Base-by-base conservation (phyloP, 116 monocot species). In the Posidonia oceanica region DNA sequence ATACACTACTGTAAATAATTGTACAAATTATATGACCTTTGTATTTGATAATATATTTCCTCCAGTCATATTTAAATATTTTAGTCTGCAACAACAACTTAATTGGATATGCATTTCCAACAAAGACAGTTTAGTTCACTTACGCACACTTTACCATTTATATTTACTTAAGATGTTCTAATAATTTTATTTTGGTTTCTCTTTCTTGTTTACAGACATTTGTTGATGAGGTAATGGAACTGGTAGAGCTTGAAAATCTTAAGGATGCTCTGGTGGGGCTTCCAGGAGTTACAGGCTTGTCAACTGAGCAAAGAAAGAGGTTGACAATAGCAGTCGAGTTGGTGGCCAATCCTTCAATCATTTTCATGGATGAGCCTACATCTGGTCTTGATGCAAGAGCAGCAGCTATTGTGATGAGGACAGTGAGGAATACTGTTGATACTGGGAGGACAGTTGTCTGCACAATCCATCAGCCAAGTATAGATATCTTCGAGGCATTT, bases 331-430 rank as follows among this genome's bases (percentile, higher is more conserved):
- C 81, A 14, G 84, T 80, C 29, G 84, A 87, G 63, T 81, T 87
- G 44, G 83, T 87, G 39, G 80, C 87, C 13, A 87, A 81, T 69
- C 87, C 87, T 53, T 84, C 84, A 2, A 84, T 84, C 62, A 80
- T 84, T 20, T 84, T 84, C 69, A 84, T 84, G 84, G 84, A 84
- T 72, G 84, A 84, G 63, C 84, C 84, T 13, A 84, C 84, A 39
- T 84, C 84, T 3, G 84, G 84, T 21, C 80, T 84, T 14, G 84
- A 84, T 70, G 78, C 84, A 14, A 71, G 84, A 40, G 84, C 84
- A 1, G 81, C 84, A 51, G 84, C 80, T 42, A 80, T 84, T 60
- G 84, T 81, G 17, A 84, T 84, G 80, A 78, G 84, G 65, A 73
- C 84, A 16, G 84, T 84, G 40, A 77, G 84, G 73, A 86, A 80